A percentile compares a stretch with the other conserved stretches of the same genome.
Evolutionary conservation across 108 stramenopile species (phyloP).

Genomic region (Mayamaea pseudoterrestris): DNA sequence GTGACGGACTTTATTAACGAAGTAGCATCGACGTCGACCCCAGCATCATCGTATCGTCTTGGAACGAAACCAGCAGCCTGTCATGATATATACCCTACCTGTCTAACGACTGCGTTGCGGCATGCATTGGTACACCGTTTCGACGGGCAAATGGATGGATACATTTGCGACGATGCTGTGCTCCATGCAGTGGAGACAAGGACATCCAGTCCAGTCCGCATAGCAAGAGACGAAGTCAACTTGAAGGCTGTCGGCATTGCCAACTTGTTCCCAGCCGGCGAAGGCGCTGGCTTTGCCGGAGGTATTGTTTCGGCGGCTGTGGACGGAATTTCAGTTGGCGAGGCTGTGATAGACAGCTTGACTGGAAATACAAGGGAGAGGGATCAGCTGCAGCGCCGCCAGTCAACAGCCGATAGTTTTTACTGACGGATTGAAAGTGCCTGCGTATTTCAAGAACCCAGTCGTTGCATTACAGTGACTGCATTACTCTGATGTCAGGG

Average conservation of each 20-base stretch:
- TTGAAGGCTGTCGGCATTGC: conserved; percentile 52
- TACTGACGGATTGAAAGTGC: no score
- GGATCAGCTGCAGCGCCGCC: no score
- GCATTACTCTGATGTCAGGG: no score
- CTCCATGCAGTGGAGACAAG: conserved; percentile 92
- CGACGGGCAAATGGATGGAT: conserved; percentile 73
- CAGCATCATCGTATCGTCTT: conserved; percentile 84
- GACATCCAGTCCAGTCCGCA: conserved; percentile 81
- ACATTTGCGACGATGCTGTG: conserved; percentile 61
- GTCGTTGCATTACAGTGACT: no score
- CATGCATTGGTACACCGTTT: conserved; percentile 70
- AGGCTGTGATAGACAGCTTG: conserved; percentile 40
- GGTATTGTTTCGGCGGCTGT: conserved; percentile 94
- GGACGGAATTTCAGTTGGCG: conserved; percentile 82
- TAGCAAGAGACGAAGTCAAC: conserved; percentile 53
- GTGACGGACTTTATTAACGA: conserved; percentile 77
- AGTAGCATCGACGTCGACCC: conserved; percentile 36
- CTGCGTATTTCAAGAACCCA: no score
- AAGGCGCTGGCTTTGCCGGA: conserved; percentile 96
- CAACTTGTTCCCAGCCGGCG: conserved; percentile 80
- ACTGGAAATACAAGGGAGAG: no score
- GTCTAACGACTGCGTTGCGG: conserved; percentile 56
- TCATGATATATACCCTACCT: conserved; percentile 81
- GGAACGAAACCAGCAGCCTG: conserved; percentile 74
- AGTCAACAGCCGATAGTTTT: no score